A percentile compares a stretch with the other conserved stretches of the same genome.
Evolutionary conservation across 768 basidiomycete genomes (phyloP).

Genomic region (Amanita polypyramis): DNA sequence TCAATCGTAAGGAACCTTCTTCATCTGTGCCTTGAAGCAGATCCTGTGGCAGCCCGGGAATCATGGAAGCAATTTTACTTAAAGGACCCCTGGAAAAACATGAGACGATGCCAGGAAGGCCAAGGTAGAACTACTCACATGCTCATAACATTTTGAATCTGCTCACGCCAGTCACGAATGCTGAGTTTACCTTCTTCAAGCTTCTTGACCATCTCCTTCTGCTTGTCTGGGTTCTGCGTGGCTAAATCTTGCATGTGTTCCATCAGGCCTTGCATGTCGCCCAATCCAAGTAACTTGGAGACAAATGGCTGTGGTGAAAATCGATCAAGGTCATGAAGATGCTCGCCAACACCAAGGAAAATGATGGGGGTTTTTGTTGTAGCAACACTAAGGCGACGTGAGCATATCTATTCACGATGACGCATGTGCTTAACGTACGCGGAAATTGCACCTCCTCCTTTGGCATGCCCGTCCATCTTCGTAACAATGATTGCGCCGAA

Average conservation of each 20-base stretch:
- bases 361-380: conserved; percentile 98
- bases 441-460: conserved; percentile 97
- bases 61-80: conserved; percentile 98
- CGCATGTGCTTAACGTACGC: conserved; percentile 53
- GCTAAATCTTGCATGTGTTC: conserved; percentile 98
- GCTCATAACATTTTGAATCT: conserved; percentile 95
- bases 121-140: conserved; percentile 49
- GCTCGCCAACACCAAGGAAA: conserved; percentile 96
- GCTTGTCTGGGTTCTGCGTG: conserved; percentile 88
- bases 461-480: conserved; percentile 99
- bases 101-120: conserved; percentile 6
- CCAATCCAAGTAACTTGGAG: conserved; percentile 89
- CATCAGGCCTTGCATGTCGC: conserved; percentile 94
- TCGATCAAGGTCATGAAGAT: conserved; percentile 91
- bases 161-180: conserved; percentile 96
- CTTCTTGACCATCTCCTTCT: conserved; percentile 97
- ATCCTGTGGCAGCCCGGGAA: conserved; percentile 90
- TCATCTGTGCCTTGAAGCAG: conserved; percentile 89
- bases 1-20: conserved; percentile 83
- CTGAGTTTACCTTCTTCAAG: conserved; percentile 95
- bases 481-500: conserved; percentile 99
- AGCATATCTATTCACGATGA: background rate
- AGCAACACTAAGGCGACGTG: conserved; percentile 60
- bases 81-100: conserved; percentile 76
- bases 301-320: conserved; percentile 97